phyloP scores from a whole-genome alignment of 441 rosid species.

The Adansonia rubrostipa region DNA sequence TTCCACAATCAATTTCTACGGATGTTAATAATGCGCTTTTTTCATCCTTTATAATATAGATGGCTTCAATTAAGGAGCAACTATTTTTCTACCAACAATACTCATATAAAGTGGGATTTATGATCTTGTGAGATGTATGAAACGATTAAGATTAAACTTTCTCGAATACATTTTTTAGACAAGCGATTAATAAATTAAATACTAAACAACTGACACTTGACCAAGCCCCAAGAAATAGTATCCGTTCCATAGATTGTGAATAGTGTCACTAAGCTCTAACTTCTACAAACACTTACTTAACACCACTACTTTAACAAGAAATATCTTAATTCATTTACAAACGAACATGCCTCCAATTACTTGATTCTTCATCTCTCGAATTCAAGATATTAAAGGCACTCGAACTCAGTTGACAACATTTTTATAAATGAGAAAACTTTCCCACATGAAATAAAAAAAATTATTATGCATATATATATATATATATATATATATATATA shows the following conservation, averaged over 20 bases:
- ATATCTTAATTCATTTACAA: background rate
- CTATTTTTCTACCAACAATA: slow-evolving; percentile 1
- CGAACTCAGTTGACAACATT: background rate
- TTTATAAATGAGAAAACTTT: background rate
- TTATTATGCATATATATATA: background rate
- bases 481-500: background rate
- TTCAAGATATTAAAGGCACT: slow-evolving; percentile 1
- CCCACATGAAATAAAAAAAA: background rate
- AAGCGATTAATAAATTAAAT: background rate
- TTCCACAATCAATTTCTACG: background rate
- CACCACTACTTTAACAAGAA: slow-evolving; percentile 4
- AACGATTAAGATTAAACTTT: background rate
- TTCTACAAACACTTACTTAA: background rate
- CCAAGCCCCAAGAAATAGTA: slow-evolving; percentile 4
- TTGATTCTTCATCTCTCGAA: slow-evolving; percentile 14
- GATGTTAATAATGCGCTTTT: background rate
- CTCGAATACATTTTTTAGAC: background rate
- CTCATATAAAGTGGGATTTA: background rate
- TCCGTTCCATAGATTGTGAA: background rate
- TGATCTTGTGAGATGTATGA: background rate
- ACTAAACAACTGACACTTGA: background rate
- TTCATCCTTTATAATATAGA: background rate
- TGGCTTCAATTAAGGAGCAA: background rate
- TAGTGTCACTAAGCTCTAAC: background rate
- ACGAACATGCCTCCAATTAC: slow-evolving; percentile 3